Evolutionary conservation across 2,329 filamentous ascomycete genomes (phyloP), one percentile per base, ranked within the genome.

Genomic region (Periconia macrospinosa): DNA sequence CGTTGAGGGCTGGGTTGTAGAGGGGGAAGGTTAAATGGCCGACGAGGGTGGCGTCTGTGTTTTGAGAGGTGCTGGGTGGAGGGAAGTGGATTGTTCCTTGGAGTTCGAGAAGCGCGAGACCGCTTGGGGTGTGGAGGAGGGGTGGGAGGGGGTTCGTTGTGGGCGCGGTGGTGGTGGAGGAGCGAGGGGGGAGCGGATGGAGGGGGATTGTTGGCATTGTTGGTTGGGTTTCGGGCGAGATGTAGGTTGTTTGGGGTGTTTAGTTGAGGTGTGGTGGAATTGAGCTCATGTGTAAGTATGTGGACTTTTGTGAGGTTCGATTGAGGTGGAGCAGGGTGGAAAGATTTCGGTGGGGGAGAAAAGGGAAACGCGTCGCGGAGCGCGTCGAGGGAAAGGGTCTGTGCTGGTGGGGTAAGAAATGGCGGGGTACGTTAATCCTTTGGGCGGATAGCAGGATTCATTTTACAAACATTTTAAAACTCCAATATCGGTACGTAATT

Each of bases 81-180:
- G 91, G 87, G 1, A 92, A 79, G 73, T 95, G 93, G 76, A 99
- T 87, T 14, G 86, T 91, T 56, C 92, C 94, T 79, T 99, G 94
- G 14, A 99, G 84, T 76, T 97, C 94, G 53, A 99, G 80, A 44
- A 99, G 81, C 17, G 93, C 93, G 41, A 97, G 84, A 47, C 94
- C 94, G 0, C 89, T 87, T 0, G 94, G 94, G 1, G 93, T 97
- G 64, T 92, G 90, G 15, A 97, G 84, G 57, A 96, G 81, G n/a
- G 83, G 74, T 1, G 94, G 94, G 5, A 97, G 83, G 3, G 90
- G 86, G 63, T 83, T 85, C 35, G 55, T 55, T 53, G 40, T 43
- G 33, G 14, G 13, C n/a, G n/a, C n/a, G 37, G 46, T n/a, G 33
- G 49, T 14, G 15, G 53, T 14, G 14, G 45, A 15, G 43, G 54